Conservation (phyloP, 1,139 yeast genomes). For the Nematodospora anomalae region DNA sequence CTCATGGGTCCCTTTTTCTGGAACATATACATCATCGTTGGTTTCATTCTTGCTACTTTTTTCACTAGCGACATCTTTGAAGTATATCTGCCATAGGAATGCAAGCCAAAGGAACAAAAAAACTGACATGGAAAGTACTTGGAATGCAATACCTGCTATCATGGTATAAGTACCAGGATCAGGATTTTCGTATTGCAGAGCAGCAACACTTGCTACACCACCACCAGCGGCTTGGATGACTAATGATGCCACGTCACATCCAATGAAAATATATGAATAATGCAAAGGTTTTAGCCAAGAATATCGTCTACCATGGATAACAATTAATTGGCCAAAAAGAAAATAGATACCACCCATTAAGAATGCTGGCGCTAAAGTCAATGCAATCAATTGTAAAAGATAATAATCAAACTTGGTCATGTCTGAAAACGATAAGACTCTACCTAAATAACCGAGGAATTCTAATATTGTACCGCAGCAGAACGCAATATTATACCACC, state of each 20-base stretch:
- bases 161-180: constrained; percentile 65
- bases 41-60: background rate
- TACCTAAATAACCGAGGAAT: constrained; percentile 67
- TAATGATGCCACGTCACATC: constrained; percentile 64
- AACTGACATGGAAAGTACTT: constrained; percentile 69
- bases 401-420: constrained; percentile 45
- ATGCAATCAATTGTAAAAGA: constrained; percentile 62
- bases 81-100: constrained; percentile 47
- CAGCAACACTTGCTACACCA: constrained; percentile 65
- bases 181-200: constrained; percentile 33
- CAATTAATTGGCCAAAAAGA: constrained; percentile 67
- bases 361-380: constrained; percentile 85
- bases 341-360: constrained; percentile 85
- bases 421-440: constrained; percentile 46
- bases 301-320: constrained; percentile 62
- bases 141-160: constrained; percentile 80
- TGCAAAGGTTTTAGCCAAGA: constrained; percentile 69
- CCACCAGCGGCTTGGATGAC: constrained; percentile 83
- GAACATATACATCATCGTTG: background rate
- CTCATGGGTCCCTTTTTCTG: background rate
- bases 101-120: constrained; percentile 58
- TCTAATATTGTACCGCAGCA: constrained; percentile 63
- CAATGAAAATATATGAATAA: constrained; percentile 66
- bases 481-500: constrained; percentile 73
- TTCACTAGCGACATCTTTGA: constrained; percentile 17